These are phyloP conservation scores for Fraxinus paxiana DNA, from an alignment of 305 asterid genomes.

Conservation along the genomic window DNA sequence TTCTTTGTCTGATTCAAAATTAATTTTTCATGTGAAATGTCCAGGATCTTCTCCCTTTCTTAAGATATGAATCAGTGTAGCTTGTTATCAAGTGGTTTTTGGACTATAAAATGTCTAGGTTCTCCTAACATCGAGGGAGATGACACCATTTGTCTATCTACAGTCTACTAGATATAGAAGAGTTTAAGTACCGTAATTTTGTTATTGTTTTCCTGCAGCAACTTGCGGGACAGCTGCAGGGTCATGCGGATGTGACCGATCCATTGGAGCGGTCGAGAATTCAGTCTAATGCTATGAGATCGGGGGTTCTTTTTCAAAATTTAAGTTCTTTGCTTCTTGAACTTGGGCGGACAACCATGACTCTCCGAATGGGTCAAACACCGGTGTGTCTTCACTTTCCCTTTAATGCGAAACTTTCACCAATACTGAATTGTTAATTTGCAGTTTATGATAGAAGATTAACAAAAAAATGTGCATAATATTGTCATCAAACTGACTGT, in stretches of 20 bases:
- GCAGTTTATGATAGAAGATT: conserved; percentile 7
- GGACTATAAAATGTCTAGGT: neutral
- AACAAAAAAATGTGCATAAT: neutral
- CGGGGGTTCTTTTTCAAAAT: conserved; percentile 70
- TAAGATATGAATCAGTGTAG: neutral
- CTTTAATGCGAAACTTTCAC: neutral
- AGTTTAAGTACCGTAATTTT: neutral
- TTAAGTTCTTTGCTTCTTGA: conserved; percentile 83
- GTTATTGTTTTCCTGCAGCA: conserved; percentile 43
- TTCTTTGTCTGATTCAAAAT: neutral
- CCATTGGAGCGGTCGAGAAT: conserved; percentile 60
- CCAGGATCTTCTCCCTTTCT: neutral
- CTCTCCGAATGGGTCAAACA: conserved; percentile 79
- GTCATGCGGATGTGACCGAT: conserved; percentile 56
- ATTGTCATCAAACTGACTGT: conserved; percentile 6
- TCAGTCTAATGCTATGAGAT: conserved; percentile 65
- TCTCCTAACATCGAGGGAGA: conserved; percentile 4
- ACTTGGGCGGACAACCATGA: conserved; percentile 87
- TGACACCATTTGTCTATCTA: neutral
- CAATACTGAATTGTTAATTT: neutral
- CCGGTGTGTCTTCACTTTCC: conserved; percentile 47
- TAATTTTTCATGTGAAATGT: neutral
- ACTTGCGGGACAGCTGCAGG: conserved; percentile 60
- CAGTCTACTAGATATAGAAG: neutral
- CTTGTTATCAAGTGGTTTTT: neutral